Evolutionary conservation across 192 early-diverging fungal species (phyloP).

Genomic region (Spizellomyces sp.): DNA sequence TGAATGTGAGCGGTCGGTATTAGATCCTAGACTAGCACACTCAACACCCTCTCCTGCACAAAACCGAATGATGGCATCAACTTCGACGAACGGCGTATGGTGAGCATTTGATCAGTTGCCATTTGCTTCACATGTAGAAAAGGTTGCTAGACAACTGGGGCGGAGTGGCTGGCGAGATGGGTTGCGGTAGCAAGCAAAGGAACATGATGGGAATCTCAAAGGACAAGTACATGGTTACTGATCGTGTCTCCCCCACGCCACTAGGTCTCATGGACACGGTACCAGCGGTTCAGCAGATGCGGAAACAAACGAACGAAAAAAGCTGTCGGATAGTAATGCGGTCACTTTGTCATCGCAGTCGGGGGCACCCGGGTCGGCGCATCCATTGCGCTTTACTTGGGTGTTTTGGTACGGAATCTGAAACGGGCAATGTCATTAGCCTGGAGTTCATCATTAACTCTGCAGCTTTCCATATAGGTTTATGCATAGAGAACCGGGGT

Average conservation of each 20-base stretch:
- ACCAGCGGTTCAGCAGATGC: not conserved
- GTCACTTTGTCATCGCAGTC: not conserved
- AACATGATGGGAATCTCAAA: not conserved
- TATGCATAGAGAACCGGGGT: constrained; percentile 86
- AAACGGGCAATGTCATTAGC: not conserved
- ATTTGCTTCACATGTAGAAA: not conserved
- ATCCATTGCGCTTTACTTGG: constrained; percentile 81
- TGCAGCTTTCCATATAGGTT: constrained; percentile 47
- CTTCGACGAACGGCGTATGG: constrained; percentile 13
- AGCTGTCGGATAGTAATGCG: not conserved
- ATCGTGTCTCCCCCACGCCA: not conserved
- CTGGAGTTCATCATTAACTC: not conserved
- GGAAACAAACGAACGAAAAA: not conserved
- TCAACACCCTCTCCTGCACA: too few relatives aligned
- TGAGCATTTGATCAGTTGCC: not conserved
- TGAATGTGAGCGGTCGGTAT: too few relatives aligned
- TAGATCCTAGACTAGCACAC: too few relatives aligned
- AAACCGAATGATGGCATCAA: constrained; percentile 7
- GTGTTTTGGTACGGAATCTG: constrained; percentile 69
- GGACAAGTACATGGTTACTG: not conserved
- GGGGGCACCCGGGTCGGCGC: constrained; percentile 21
- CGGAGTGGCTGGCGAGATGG: not conserved
- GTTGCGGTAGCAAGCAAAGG: not conserved
- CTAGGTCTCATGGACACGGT: not conserved
- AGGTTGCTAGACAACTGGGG: not conserved